These are phyloP conservation scores for Amborella trichopoda DNA, from an alignment of 164 flowering plant genomes.

Conservation along the genomic window DNA sequence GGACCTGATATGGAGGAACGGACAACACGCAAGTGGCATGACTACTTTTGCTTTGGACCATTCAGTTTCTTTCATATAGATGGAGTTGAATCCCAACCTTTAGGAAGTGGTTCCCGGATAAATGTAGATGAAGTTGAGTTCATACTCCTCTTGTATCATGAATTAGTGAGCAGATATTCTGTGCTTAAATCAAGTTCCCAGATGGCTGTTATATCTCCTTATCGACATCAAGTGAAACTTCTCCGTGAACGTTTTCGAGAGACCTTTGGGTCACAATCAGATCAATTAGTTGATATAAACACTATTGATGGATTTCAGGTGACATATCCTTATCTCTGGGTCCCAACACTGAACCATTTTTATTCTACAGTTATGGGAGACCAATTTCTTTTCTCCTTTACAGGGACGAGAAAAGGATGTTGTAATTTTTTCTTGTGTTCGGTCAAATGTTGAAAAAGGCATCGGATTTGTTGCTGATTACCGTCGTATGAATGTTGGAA, in stretches of 20 bases:
- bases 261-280: slow-evolving; percentile 54
- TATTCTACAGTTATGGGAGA: background rate
- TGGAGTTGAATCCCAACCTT: slow-evolving; percentile 62
- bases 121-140: slow-evolving; percentile 82
- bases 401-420: slow-evolving; percentile 97
- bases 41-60: slow-evolving; percentile 78
- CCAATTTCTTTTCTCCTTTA: background rate
- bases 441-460: slow-evolving; percentile 53
- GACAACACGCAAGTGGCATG: slow-evolving; percentile 74
- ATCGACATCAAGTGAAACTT: slow-evolving; percentile 73
- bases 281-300: slow-evolving; percentile 68
- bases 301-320: slow-evolving; percentile 98
- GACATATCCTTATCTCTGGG: background rate
- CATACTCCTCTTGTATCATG: slow-evolving; percentile 55
- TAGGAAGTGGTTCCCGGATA: slow-evolving; percentile 76
- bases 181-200: slow-evolving; percentile 71
- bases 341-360: background rate
- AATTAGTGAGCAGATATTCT: slow-evolving; percentile 48
- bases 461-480: slow-evolving; percentile 82
- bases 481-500: slow-evolving; percentile 92
- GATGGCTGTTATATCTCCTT: slow-evolving; percentile 83
- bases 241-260: slow-evolving; percentile 47
- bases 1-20: slow-evolving; percentile 48
- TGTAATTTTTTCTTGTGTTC: slow-evolving; percentile 87
- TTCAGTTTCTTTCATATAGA: slow-evolving; percentile 88